Evolutionary conservation across 306 rosid species (phyloP).

Genomic region (Cucurbita pepo): DNA sequence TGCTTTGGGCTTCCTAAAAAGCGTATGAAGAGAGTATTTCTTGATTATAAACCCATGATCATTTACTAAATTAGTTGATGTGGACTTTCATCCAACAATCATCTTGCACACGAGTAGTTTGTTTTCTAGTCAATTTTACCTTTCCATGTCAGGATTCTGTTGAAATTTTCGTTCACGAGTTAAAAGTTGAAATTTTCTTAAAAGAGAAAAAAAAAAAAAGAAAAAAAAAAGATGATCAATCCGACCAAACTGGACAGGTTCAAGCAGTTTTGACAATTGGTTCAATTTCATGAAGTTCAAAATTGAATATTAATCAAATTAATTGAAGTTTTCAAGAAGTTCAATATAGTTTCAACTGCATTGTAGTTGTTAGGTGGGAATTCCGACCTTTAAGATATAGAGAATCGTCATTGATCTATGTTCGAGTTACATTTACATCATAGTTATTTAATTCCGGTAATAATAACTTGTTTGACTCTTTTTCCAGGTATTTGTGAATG

Average conservation of each 20-base stretch:
- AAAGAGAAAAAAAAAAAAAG: background rate
- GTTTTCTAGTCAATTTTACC: background rate
- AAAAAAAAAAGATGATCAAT: background rate
- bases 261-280: background rate
- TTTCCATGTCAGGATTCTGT: background rate
- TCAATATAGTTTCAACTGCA: background rate
- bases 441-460: background rate
- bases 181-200: background rate
- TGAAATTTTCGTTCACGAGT: background rate
- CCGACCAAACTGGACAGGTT: background rate
- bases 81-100: background rate
- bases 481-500: slow-evolving; percentile 75
- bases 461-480: background rate
- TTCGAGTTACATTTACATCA: background rate
- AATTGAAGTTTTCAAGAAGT: background rate
- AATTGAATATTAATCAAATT: background rate
- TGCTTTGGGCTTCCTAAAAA: no score
- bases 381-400: background rate
- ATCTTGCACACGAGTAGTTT: background rate
- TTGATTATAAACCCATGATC: no score
- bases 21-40: no score
- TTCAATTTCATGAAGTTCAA: background rate
- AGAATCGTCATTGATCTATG: background rate
- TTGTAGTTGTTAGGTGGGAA: background rate
- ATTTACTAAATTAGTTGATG: no score